Conservation (phyloP, 2,329 filamentous ascomycete genomes). For the Fusarium sacchari region DNA sequence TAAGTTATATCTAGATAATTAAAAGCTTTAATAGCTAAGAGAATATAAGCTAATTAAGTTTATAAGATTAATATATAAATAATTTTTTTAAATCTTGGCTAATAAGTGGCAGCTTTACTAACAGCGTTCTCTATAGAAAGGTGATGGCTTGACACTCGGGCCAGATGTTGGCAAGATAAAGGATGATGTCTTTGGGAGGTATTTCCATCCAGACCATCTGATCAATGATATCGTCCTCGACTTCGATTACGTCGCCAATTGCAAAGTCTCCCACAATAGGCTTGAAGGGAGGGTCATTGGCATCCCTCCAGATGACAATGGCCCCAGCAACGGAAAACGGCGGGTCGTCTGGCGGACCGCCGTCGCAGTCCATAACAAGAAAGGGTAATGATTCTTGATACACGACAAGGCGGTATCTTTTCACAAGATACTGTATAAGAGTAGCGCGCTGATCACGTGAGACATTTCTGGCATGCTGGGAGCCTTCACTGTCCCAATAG, state of each 20-base stretch:
- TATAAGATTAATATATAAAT: no score
- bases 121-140: background rate
- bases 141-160: background rate
- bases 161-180: background rate
- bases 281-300: rapidly evolving
- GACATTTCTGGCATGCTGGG: no score
- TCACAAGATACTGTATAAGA: background rate
- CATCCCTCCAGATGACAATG: background rate
- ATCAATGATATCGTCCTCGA: background rate
- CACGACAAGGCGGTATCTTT: rapidly evolving
- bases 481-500: background rate
- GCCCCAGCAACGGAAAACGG: background rate
- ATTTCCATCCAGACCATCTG: background rate
- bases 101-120: background rate
- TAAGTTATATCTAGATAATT: no score
- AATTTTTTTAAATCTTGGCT: no score
- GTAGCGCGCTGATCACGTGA: no score
- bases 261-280: background rate
- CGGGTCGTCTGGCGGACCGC: background rate
- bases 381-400: background rate
- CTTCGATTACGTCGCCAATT: rapidly evolving
- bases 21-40: no score
- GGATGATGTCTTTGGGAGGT: background rate
- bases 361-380: background rate
- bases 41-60: no score